Conservation (phyloP, 768 basidiomycete species). For the Leccinum barrowsii region DNA sequence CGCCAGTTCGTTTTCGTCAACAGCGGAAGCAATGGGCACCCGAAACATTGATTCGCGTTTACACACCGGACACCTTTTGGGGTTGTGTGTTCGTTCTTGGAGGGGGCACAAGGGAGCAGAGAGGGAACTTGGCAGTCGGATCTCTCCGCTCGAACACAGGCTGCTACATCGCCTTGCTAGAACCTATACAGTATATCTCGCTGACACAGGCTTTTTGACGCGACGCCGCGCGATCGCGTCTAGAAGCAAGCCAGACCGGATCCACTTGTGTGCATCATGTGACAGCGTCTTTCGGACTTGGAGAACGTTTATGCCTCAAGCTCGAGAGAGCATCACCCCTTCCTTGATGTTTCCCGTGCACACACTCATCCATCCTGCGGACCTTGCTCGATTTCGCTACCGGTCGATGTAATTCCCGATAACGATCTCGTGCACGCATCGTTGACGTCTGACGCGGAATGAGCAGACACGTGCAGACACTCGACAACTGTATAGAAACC, state of each 20-base stretch:
- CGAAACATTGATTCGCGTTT: neutral
- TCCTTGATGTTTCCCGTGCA: constrained; percentile 11
- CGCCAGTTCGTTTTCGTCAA: neutral
- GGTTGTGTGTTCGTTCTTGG: neutral
- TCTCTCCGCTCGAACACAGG: neutral
- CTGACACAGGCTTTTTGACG: constrained; percentile 4
- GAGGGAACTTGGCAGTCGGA: neutral
- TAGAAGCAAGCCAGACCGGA: neutral
- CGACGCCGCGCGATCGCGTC: constrained; percentile 6
- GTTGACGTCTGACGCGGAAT: constrained; percentile 8
- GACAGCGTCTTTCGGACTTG: constrained; percentile 22
- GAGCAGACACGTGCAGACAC: constrained; percentile 10
- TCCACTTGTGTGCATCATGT: constrained; percentile 5
- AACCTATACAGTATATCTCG: neutral
- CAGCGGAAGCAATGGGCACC: neutral
- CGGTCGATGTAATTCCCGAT: constrained; percentile 22
- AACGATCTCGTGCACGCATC: constrained; percentile 17
- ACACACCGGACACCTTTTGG: neutral
- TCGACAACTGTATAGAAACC: constrained; percentile 1
- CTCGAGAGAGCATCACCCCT: constrained; percentile 8
- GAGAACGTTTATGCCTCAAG: constrained; percentile 27
- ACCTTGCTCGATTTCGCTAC: constrained; percentile 11
- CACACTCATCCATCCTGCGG: constrained; percentile 23
- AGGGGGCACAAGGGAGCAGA: neutral
- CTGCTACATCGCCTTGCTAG: neutral